These are phyloP conservation scores for Syncephalastrum sp. DNA, from an alignment of 371 early-diverging fungal species.

Conservation along the genomic window DNA sequence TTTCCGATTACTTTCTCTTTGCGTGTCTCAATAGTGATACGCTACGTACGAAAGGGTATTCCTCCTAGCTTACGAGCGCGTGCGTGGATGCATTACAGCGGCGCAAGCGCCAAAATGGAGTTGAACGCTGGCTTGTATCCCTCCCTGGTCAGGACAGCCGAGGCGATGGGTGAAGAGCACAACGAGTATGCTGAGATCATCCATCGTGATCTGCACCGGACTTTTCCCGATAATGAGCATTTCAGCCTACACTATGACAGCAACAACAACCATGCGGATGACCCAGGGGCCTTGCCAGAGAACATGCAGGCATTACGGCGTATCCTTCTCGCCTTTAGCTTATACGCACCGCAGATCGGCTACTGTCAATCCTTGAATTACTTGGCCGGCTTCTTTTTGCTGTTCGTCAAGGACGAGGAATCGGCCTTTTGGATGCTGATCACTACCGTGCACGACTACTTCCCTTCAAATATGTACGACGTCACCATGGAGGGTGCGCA, in stretches of 20 bases:
- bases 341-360: slow-evolving; percentile 69
- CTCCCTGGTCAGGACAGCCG: slow-evolving; percentile 51
- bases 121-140: slow-evolving; percentile 61
- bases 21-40: slow-evolving; percentile 49
- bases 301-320: slow-evolving; percentile 66
- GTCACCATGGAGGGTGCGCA: slow-evolving; percentile 76
- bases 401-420: slow-evolving; percentile 75
- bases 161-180: slow-evolving; percentile 34
- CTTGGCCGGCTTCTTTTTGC: slow-evolving; percentile 73
- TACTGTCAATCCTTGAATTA: slow-evolving; percentile 88
- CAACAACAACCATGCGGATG: slow-evolving; percentile 22
- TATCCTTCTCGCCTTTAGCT: slow-evolving; percentile 69
- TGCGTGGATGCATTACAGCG: slow-evolving; percentile 84
- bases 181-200: slow-evolving; percentile 69
- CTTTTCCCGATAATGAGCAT: slow-evolving; percentile 78
- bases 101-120: slow-evolving; percentile 61
- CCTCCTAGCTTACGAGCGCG: slow-evolving; percentile 66
- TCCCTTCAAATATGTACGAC: slow-evolving; percentile 80
- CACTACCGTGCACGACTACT: slow-evolving; percentile 67
- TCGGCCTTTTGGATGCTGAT: slow-evolving; percentile 83
- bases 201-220: slow-evolving; percentile 76
- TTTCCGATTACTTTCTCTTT: slow-evolving; percentile 1
- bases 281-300: slow-evolving; percentile 21
- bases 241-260: slow-evolving; percentile 49
- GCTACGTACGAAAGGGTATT: slow-evolving; percentile 77